A percentile compares a stretch with the other conserved stretches of the same genome.
Evolutionary conservation across 139 green algal genomes (phyloP).

Genomic region (Picochlorum costavermella): DNA sequence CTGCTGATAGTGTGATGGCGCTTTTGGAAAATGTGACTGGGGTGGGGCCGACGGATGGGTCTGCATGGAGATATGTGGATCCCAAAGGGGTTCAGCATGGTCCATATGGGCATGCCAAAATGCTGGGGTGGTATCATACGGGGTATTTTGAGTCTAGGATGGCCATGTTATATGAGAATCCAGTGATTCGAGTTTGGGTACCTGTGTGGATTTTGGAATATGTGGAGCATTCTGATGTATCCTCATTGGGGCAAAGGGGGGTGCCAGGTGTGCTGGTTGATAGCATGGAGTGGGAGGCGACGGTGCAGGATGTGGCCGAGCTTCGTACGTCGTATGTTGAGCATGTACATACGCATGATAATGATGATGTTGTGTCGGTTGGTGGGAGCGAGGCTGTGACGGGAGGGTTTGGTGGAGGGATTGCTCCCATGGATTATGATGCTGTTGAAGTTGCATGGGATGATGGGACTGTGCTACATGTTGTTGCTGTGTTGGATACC

Average conservation of each 20-base stretch:
- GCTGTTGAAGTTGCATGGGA: neutral
- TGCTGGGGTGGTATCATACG: conserved; percentile 9
- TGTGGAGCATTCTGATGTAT: neutral
- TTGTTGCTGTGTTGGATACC: conserved; percentile 35
- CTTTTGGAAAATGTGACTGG: conserved; percentile 11
- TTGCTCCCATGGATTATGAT: conserved; percentile 9
- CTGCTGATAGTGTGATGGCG: conserved; percentile 7
- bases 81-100: conserved; percentile 5
- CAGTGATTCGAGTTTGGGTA: conserved; percentile 18
- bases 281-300: conserved; percentile 6
- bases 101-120: conserved; percentile 1
- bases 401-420: no score
- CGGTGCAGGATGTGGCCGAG: neutral
- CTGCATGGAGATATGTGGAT: conserved; percentile 13
- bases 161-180: no score
- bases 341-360: neutral
- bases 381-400: neutral
- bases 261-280: neutral
- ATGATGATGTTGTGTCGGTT: neutral
- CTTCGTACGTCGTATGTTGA: neutral
- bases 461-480: conserved; percentile 12
- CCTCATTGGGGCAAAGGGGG: no score
- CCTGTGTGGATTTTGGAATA: conserved; percentile 23
- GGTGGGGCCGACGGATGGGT: neutral
- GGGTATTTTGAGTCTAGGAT: neutral